Evolutionary conservation across 805 yeast species (phyloP).

Genomic region (Candida tibetensis): DNA sequence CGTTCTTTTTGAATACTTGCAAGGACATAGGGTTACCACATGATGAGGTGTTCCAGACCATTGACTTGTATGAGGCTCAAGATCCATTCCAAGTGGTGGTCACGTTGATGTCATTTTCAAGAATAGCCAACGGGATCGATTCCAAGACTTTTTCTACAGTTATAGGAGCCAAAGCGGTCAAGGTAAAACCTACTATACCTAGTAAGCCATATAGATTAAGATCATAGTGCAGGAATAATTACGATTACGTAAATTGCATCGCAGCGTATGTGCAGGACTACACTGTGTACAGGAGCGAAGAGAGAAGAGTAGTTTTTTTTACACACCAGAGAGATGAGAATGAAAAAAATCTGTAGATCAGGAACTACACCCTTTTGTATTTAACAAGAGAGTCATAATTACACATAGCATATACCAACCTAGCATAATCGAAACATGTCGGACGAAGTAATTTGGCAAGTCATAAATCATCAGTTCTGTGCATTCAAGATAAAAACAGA

Average conservation of each 20-base stretch:
- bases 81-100: slow-evolving; percentile 81
- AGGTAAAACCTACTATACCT: slow-evolving; percentile 52
- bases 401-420: background rate
- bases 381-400: background rate
- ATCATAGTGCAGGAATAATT: background rate
- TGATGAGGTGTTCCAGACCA: slow-evolving; percentile 77
- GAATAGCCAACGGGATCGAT: slow-evolving; percentile 54
- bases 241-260: background rate
- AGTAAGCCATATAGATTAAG: slow-evolving; percentile 49
- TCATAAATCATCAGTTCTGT: slow-evolving; percentile 92
- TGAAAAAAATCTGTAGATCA: background rate
- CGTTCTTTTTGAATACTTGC: slow-evolving; percentile 64
- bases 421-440: slow-evolving; percentile 34
- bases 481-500: slow-evolving; percentile 89
- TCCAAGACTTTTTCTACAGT: slow-evolving; percentile 22
- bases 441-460: slow-evolving; percentile 94
- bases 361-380: background rate
- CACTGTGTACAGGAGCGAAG: no score
- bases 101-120: slow-evolving; percentile 68
- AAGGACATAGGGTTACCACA: slow-evolving; percentile 68
- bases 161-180: slow-evolving; percentile 43
- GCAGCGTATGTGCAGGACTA: no score
- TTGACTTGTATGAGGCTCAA: slow-evolving; percentile 66
- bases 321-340: background rate
- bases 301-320: no score